Evolutionary conservation across 805 yeast genomes (phyloP).

Genomic region (Candida maris): DNA sequence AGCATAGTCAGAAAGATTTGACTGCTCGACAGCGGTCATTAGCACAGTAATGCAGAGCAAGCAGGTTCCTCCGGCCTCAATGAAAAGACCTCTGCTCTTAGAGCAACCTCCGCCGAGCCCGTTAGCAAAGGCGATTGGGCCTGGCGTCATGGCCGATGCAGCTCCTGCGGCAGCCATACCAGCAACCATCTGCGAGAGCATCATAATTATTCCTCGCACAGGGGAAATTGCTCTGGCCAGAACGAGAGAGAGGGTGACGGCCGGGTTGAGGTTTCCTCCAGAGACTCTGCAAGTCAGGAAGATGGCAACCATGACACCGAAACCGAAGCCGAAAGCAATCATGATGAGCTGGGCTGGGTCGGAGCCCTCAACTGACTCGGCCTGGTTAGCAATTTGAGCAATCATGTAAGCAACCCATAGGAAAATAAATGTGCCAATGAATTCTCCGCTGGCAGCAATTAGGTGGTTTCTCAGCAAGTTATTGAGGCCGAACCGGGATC

Average conservation of each 20-base stretch:
- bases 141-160: constrained; percentile 82
- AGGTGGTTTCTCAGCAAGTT: constrained; percentile 54
- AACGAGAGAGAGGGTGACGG: constrained; percentile 73
- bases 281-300: constrained; percentile 69
- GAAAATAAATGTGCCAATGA: constrained; percentile 81
- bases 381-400: constrained; percentile 72
- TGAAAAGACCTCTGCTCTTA: constrained; percentile 68
- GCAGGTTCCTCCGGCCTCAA: constrained; percentile 79
- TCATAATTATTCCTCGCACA: constrained; percentile 61
- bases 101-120: constrained; percentile 70
- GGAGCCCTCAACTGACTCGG: constrained; percentile 31
- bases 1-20: constrained; percentile 70
- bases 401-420: constrained; percentile 77
- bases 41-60: constrained; percentile 72
- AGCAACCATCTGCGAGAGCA: constrained; percentile 68
- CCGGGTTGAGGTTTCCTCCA: constrained; percentile 90
- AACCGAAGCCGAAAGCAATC: constrained; percentile 86
- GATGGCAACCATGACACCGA: constrained; percentile 73
- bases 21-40: constrained; percentile 81
- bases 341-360: constrained; percentile 65
- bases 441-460: constrained; percentile 74
- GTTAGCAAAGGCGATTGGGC: constrained; percentile 67
- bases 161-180: constrained; percentile 94
- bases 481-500: constrained; percentile 35
- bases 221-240: constrained; percentile 73